Evolutionary conservation across 805 yeast genomes (phyloP), one percentile per base, ranked within the genome.

Genomic region (Danielozyma ontarioensis): DNA sequence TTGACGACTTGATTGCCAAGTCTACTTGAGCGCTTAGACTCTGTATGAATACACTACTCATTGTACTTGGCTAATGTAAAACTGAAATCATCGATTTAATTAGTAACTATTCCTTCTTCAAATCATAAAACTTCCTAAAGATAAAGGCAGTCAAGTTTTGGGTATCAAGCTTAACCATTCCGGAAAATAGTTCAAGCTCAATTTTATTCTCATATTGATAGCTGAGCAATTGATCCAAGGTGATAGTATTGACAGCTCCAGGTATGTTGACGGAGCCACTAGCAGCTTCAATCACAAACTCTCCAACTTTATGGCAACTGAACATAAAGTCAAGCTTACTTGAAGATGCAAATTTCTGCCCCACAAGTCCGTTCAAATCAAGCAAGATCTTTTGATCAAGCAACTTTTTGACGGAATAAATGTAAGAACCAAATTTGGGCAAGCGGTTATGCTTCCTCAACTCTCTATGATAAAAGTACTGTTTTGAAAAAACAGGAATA

Each of bases 341-440:
- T 30, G 77, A 67, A 36, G 75, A 76, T 12, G 75, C 67, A 3
- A 34, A 33, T 26, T 52, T 45, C 21, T 46, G 37, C 31, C 47
- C 42, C 32, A 69, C 62, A 16, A 72, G 62, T 0, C 86, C 87
- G 13, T 70, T 71, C 25, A 83, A 64, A 33, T 76, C 80, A 3
- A 72, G 52, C 14, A 89, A 53, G 1, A 88, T 72, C 1, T 83
- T 81, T 41, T 75, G 81, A 37, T 88, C 96, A 49, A 74, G 65
- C 25, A 90, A 68, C 48, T 79, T 80, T 44, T 82, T 80, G 3
- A 86, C 80, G 0, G 86, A 73, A 61, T 85, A 84, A 53, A 79
- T 79, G 63, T 74, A 83, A 2, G 85, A 76, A 3, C 95, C 95
- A 56, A 80, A 84, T 50, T 73, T 74, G 1, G 90, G 86, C 25